Evolutionary conservation across 768 basidiomycete species (phyloP), one percentile per base, ranked within the genome.

Genomic region (Lentinula edodes): DNA sequence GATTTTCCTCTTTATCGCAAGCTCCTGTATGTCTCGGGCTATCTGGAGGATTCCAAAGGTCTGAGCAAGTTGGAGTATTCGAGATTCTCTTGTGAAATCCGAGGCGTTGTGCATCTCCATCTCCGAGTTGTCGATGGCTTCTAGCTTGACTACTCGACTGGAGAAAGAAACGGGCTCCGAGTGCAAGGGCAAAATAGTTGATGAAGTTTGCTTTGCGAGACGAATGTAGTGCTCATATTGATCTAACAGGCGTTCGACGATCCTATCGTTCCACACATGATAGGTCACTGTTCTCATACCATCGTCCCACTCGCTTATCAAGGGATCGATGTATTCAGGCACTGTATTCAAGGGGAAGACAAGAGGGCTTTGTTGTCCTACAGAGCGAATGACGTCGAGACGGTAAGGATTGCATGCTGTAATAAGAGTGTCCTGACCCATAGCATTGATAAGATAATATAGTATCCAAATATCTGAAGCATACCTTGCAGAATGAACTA

Each of bases 401-500:
- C 36, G 36, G 32, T 52, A 35, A 3, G 52, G 35, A 6, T n/a
- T 34, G 15, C 56, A 58, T 3, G 50, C 41, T 6, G 43, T 41
- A 7, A 52, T 5, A 10, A 39, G 6, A 8, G 23, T 35, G 28
- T 59, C 52, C 62, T 63, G 12, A 42, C 6, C 23, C 28, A 15
- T 28, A 43, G 35, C 55, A 35, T 23, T 34, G 4, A 52, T 28
- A 20, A 39, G 20, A 38, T 36, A 36, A 41, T 2, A 45, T 50
- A 5, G 16, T n/a, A 58, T 58, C 36, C 5, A 10, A 28, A 50
- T 3, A 28, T 20, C 2, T 15, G 6, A 6, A 9, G 68, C 71
- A 50, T 61, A 80, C 80, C 71, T 70, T 66, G 64, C 83, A 85
- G 1, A 34, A 52, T 3, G 70, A 65, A 61, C 78, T 79, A 12